Evolutionary conservation across 2,329 filamentous ascomycete genomes (phyloP), one percentile per base, ranked within the genome.

Genomic region (Curvularia sp.): DNA sequence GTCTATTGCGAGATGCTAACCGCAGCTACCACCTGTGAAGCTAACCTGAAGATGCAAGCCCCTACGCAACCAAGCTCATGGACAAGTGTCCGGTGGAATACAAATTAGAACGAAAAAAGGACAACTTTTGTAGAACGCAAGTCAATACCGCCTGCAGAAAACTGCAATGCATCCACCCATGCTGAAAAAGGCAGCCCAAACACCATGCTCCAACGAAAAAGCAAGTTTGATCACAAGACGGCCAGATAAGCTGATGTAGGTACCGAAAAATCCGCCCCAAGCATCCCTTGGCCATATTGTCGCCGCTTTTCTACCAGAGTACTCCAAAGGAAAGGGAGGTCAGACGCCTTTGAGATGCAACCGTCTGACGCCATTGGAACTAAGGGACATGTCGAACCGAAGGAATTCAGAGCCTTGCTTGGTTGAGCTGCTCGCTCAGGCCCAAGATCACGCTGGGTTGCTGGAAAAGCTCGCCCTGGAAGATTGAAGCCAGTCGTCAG

Each of bases 391-490:
- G 55, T 48, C 54, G 54, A 51, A 63, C 49, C 61, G 59, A 60
- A 62, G 55, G 55, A 59, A 65, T 66, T 65, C 63, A 75, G 41
- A 75, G 71, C 60, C 74, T 62, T 30, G 72, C 69, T 55, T 75
- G 72, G 53, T 69, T 70, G 59, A 75, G 68, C 49, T 74, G 72
- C 59, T 76, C 72, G 50, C 63, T 64, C 60, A 75, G 55, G 53
- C 65, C 70, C 54, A 70, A 54, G 59, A 74, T 60, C 56, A 63
- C 53, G 57, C 72, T 72, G 59, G 59, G 64, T 59, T 66, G 63
- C 54, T 65, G 64, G 49, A 67, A 60, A 45, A 66, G 59, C 63
- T 73, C 70, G 62, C 69, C 72, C 73, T 75, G 71, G 51, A 65
- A 39, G 60, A 27, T 64, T 54, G 66, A 64, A 43, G 53, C 65